Conservation (phyloP, 176 grass and related monocot genomes). For the Elaeis guineensis region DNA sequence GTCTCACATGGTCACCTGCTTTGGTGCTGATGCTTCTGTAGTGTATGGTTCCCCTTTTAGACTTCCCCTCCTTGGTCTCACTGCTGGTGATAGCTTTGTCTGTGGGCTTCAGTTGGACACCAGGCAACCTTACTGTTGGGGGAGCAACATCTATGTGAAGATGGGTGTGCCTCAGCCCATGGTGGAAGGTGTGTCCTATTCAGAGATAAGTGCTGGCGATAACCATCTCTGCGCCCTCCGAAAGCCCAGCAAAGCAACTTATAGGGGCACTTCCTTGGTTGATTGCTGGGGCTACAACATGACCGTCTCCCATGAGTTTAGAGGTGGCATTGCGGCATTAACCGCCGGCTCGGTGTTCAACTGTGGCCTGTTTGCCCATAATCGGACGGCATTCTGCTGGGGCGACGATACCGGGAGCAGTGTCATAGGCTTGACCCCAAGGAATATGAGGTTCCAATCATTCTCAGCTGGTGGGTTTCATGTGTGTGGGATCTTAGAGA, state of each 20-base stretch:
- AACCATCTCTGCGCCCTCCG: constrained; percentile 78
- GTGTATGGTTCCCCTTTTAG: constrained; percentile 67
- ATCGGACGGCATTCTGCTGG: constrained; percentile 84
- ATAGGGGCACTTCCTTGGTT: constrained; percentile 32
- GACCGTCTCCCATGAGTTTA: constrained; percentile 49
- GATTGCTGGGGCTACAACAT: constrained; percentile 99
- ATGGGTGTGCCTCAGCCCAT: constrained; percentile 95
- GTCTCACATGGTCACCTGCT: constrained; percentile 69
- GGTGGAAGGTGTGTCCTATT: constrained; percentile 64
- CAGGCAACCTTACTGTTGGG: constrained; percentile 91
- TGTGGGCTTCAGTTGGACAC: constrained; percentile 82
- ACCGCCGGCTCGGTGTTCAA: constrained; percentile 89
- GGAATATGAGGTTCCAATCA: constrained; percentile 54
- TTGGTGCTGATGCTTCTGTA: constrained; percentile 76
- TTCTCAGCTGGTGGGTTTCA: constrained; percentile 85
- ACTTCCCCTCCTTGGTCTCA: constrained; percentile 69
- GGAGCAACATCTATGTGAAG: constrained; percentile 85
- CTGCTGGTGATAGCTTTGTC: constrained; percentile 80
- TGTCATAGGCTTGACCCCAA: constrained; percentile 58
- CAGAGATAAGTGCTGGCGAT: constrained; percentile 81
- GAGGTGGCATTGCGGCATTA: constrained; percentile 36
- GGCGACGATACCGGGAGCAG: constrained; percentile 77
- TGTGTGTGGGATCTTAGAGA: constrained; percentile 87
- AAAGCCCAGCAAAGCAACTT: constrained; percentile 16
- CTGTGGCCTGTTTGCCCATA: constrained; percentile 55